Conservation (phyloP, 805 yeast species). For the Saturnispora ahearnii region DNA sequence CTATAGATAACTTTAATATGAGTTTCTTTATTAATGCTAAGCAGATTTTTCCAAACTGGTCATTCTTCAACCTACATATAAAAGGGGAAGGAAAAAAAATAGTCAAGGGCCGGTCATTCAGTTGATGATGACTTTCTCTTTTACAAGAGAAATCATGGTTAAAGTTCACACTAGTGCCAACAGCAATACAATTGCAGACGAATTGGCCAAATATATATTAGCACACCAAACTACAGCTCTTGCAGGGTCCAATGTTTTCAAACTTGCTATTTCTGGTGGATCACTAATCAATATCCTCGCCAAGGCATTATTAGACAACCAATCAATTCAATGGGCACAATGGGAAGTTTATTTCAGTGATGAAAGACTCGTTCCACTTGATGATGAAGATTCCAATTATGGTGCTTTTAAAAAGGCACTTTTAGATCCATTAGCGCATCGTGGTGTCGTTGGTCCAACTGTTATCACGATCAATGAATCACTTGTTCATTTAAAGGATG, state of each 20-base stretch:
- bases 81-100: too few relatives aligned
- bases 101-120: not conserved
- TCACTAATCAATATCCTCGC: conserved; percentile 70
- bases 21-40: too few relatives aligned
- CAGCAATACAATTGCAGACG: conserved; percentile 42
- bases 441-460: conserved; percentile 42
- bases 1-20: too few relatives aligned
- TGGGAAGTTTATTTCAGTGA: conserved; percentile 86
- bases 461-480: conserved; percentile 59
- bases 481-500: conserved; percentile 42
- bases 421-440: conserved; percentile 37
- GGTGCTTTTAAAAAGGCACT: conserved; percentile 66
- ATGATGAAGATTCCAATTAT: conserved; percentile 77
- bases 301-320: conserved; percentile 56
- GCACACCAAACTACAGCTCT: conserved; percentile 55
- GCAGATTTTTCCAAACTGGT: too few relatives aligned
- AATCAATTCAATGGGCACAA: conserved; percentile 48
- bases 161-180: conserved; percentile 42
- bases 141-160: conserved; percentile 13
- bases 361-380: conserved; percentile 80
- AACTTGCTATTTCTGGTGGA: conserved; percentile 85
- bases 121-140: not conserved
- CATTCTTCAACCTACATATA: too few relatives aligned
- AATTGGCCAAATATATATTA: conserved; percentile 55
- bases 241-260: conserved; percentile 37